These are phyloP conservation scores for Bruguiera hainesii DNA, from an alignment of 441 rosid genomes.

Conservation along the genomic window DNA sequence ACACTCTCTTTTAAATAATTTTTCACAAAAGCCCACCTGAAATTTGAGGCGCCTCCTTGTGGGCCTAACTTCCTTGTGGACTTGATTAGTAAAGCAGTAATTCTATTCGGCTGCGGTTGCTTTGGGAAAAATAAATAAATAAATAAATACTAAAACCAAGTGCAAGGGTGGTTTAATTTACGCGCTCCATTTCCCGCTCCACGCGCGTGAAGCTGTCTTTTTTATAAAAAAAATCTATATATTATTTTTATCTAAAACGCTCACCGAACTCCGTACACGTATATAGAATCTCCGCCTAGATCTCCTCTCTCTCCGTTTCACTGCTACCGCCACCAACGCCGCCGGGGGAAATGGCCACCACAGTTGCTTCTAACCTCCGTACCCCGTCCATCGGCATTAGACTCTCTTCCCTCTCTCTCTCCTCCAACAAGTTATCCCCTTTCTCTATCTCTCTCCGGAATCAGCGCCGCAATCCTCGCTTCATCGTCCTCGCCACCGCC, in stretches of 20 bases:
- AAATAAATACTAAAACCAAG: background rate
- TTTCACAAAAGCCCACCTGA: too few species aligned
- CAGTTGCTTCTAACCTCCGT: conserved; percentile 27
- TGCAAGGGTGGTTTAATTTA: background rate
- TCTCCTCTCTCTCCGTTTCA: background rate
- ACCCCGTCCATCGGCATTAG: conserved; percentile 8
- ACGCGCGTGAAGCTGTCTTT: conserved; percentile 1
- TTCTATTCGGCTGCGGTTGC: too few species aligned
- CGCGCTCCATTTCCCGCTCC: background rate
- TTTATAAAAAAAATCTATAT: background rate
- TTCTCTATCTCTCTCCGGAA: conserved; percentile 28
- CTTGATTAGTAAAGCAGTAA: too few species aligned
- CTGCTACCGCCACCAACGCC: background rate
- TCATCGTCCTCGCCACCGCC: conserved; percentile 38
- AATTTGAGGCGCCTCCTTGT: too few species aligned
- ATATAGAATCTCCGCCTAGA: conserved; percentile 6
- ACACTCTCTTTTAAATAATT: too few species aligned
- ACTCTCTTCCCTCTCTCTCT: conserved; percentile 33
- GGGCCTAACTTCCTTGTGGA: too few species aligned
- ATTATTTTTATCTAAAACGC: conserved; percentile 12
- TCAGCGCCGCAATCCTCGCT: conserved; percentile 22
- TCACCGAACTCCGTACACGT: conserved; percentile 15
- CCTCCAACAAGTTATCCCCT: conserved; percentile 32
- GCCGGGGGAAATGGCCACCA: conserved; percentile 32
- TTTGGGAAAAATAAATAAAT: too few species aligned